These are phyloP conservation scores for Populus pruinosa DNA, from an alignment of 345 rosid species.

Conservation along the genomic window DNA sequence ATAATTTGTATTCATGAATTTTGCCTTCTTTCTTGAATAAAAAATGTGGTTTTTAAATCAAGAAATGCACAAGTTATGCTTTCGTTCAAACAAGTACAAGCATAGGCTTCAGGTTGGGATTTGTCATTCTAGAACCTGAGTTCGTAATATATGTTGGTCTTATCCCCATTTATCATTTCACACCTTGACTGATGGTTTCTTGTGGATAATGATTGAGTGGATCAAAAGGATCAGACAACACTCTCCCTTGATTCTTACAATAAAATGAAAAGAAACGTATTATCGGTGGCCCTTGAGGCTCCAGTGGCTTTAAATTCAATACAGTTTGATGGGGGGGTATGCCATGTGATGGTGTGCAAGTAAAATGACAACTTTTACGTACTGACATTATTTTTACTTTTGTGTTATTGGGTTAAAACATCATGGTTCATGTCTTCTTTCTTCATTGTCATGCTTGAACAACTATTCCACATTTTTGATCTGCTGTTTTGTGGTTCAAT, in stretches of 20 bases:
- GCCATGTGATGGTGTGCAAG: too few species aligned
- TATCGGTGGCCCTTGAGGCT: too few species aligned
- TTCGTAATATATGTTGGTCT: neutral
- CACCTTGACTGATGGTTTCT: neutral
- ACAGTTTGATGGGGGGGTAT: too few species aligned
- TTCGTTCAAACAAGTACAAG: neutral
- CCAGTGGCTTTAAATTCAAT: too few species aligned
- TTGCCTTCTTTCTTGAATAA: too few species aligned
- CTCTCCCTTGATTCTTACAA: too few species aligned
- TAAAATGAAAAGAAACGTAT: too few species aligned
- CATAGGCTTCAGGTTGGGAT: neutral
- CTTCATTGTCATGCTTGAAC: neutral
- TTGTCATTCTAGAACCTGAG: neutral
- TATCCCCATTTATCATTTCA: neutral
- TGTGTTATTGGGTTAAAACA: neutral
- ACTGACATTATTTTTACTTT: neutral
- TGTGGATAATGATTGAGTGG: neutral
- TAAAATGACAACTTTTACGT: too few species aligned
- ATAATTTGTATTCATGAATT: neutral
- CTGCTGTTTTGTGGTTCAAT: conserved; percentile 18
- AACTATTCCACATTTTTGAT: neutral
- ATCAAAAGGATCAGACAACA: too few species aligned
- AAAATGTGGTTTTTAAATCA: too few species aligned
- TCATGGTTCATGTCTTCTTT: neutral
- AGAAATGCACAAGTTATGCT: too few species aligned